Evolutionary conservation across 192 early-diverging fungal species (phyloP).

Genomic region (Podila clonocystis): DNA sequence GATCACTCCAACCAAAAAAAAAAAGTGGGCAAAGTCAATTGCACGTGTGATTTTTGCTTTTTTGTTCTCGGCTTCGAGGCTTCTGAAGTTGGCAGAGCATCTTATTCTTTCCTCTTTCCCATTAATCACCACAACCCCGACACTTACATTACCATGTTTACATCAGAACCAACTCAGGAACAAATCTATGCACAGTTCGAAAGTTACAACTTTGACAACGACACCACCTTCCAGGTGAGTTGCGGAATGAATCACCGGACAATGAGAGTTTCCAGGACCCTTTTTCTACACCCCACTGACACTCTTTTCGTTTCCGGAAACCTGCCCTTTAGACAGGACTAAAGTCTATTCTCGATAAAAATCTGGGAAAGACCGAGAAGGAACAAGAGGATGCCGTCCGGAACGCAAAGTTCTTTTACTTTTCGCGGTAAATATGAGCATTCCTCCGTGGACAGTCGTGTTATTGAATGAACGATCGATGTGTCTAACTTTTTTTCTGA

Average conservation of each 20-base stretch:
- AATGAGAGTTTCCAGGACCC: background rate
- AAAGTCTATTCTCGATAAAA: slow-evolving; percentile 29
- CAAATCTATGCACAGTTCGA: slow-evolving; percentile 33
- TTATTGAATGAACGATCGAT: background rate
- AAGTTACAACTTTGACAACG: slow-evolving; percentile 31
- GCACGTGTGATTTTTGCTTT: too few relatives aligned
- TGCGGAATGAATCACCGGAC: background rate
- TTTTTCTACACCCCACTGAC: background rate
- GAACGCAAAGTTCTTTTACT: slow-evolving; percentile 42
- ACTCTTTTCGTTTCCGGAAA: background rate
- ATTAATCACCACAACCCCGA: background rate
- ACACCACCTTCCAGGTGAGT: slow-evolving; percentile 40
- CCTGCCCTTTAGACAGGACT: slow-evolving; percentile 11
- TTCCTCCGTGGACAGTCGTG: background rate
- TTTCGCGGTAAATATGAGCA: slow-evolving; percentile 19
- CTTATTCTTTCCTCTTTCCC: too few relatives aligned
- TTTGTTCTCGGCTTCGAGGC: too few relatives aligned
- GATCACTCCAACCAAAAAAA: too few relatives aligned
- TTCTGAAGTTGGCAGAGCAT: too few relatives aligned
- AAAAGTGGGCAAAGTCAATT: background rate
- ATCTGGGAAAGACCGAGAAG: slow-evolving; percentile 18
- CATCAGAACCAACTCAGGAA: slow-evolving; percentile 11
- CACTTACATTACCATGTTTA: slow-evolving; percentile 1
- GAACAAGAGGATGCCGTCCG: slow-evolving; percentile 34
- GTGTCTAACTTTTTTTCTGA: background rate